phyloP scores from a whole-genome alignment of 108 stramenopile genomes.

The Discostella stelligeroides region DNA sequence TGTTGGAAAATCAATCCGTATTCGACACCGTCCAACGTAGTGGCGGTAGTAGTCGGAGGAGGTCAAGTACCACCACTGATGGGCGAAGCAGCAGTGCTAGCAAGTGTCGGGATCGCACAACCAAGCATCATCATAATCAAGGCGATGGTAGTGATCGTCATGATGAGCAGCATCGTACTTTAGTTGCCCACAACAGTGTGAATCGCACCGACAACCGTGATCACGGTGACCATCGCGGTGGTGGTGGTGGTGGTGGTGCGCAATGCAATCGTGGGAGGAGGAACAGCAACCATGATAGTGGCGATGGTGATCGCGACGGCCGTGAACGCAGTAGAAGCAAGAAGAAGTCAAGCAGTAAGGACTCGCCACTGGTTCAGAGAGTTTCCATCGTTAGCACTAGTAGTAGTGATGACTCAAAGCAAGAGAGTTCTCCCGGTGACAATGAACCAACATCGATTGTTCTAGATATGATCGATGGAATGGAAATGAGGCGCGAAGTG shows the following conservation, averaged over 20 bases:
- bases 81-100: background rate
- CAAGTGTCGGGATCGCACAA: background rate
- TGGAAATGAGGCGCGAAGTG: background rate
- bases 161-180: background rate
- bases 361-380: background rate
- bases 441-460: background rate
- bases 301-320: background rate
- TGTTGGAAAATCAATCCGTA: background rate
- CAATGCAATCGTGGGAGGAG: background rate
- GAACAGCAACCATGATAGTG: background rate
- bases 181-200: background rate
- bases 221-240: too few relatives aligned
- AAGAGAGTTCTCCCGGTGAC: background rate
- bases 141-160: background rate
- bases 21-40: too few relatives aligned
- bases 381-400: background rate
- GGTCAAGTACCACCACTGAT: background rate
- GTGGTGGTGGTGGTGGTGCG: too few relatives aligned
- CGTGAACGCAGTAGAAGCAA: background rate
- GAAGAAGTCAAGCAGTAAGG: background rate
- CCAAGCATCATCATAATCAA: background rate
- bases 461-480: constrained; percentile 1
- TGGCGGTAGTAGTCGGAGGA: background rate
- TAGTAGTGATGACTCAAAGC: background rate
- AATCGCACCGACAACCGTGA: too few relatives aligned